Evolutionary conservation across 306 rosid species (phyloP), one percentile per base, ranked within the genome.

Genomic region (Gastrolobium bilobum): DNA sequence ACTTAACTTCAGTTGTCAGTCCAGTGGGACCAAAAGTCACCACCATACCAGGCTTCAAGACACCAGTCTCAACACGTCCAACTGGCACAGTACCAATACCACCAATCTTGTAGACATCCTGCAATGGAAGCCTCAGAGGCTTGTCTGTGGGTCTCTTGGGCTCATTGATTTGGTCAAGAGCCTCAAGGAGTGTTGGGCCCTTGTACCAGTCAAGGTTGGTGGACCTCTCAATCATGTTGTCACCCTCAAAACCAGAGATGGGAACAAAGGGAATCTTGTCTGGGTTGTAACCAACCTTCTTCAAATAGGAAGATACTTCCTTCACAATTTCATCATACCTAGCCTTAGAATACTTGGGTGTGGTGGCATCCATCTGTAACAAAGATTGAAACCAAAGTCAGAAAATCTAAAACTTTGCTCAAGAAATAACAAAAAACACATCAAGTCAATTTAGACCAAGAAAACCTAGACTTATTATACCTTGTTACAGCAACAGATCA

Each of bases 281-380:
- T 0, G 88, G 90, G 83, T 87, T 84, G 90, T 88, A 88, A n/a
- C 91, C 91, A n/a, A 83, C 89, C 91, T 85, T 88, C 86, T 88
- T 88, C 86, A 88, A 68, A 77, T 88, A 86, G 4, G 87, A 84
- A 3, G 87, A 74, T 30, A 84, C 87, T 79, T 84, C 87, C 81
- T 84, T 84, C 71, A 86, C 58, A 33, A 83, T 84, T 84, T 84
- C 87, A 26, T 88, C 89, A 30, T 83, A 85, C 79, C 89, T 83
- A 1, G 84, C 89, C 84, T 87, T 87, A 0, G 91, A 84, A 71
- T 87, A 87, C 81, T 87, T 85, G 5, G 91, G 91, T 4, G 89
- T 88, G n/a, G 91, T 88, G 9, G 89, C 91, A 65, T 88, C 91
- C 87, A 84, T 84, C 86, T 83, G 59, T 10, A 33, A 54, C 26